Percentiles rank a stretch among this genome's conserved stretches.
Conservation (phyloP, 805 yeast genomes). For the Pichia phayaonensis region DNA sequence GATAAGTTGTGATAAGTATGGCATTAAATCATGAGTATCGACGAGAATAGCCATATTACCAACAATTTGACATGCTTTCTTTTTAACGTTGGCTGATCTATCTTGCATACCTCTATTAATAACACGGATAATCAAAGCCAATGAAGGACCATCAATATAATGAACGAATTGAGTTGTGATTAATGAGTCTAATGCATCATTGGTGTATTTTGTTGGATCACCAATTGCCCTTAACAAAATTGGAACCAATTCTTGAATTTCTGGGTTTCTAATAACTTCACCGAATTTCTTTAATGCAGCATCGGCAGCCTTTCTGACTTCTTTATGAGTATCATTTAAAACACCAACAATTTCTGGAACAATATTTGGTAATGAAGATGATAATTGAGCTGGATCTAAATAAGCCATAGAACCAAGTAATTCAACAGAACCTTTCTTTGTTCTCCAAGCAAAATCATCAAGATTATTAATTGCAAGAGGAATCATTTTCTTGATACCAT, state of each 20-base stretch:
- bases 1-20: conserved; percentile 72
- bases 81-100: conserved; percentile 86
- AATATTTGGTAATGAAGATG: conserved; percentile 80
- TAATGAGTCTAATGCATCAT: conserved; percentile 75
- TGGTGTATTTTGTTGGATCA: conserved; percentile 89
- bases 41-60: conserved; percentile 98
- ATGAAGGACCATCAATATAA: conserved; percentile 95
- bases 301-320: conserved; percentile 93
- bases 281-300: conserved; percentile 84
- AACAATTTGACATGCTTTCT: conserved; percentile 94
- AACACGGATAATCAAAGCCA: conserved; percentile 91
- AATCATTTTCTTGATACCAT: conserved; percentile 82
- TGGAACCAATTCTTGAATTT: conserved; percentile 88
- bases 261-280: conserved; percentile 95
- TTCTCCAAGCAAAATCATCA: conserved; percentile 90
- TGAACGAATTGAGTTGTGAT: conserved; percentile 92
- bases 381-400: conserved; percentile 87
- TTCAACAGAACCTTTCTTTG: conserved; percentile 95
- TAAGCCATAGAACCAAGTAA: conserved; percentile 97
- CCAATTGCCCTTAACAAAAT: conserved; percentile 85
- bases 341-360: conserved; percentile 96
- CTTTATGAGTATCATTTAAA: conserved; percentile 90
- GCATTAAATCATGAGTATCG: conserved; percentile 76
- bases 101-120: conserved; percentile 93
- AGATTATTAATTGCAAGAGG: conserved; percentile 83